Base-by-base conservation (phyloP, 1,284 basidiomycete genomes). In the Tilletiaria anomala region DNA sequence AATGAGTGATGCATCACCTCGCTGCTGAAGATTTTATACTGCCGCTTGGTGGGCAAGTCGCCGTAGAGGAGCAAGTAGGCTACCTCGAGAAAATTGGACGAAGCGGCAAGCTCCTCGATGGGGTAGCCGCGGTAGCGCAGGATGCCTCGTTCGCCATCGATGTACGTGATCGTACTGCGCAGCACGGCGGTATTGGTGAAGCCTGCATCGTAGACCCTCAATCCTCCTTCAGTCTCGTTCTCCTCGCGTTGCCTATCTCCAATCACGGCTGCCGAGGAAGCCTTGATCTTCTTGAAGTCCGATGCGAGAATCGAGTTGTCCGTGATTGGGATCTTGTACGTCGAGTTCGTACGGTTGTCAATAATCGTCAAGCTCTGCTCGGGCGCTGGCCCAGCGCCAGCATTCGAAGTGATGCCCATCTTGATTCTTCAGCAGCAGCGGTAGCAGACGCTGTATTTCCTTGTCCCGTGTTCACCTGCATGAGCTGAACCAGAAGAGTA, bases 281-380 rank as follows among this genome's bases (percentile, higher is more conserved):
- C 79, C 31, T 74, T 73, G 51, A 63, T 76, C 35, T 70, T 67
- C 70, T 84, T 86, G 75, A 88, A 86, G 12, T 77, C 78, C 1
- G 81, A 80, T 0, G 85, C 85, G 19, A 17, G 22, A 22, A 56
- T 31, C 5, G 44, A 32, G 37, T 59, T 58, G 31, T 53, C 35
- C 14, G 45, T 47, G 43, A 67, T 60, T 17, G 79, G 79, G 39
- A 87, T 72, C 26, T 70, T 74, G 69, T 80, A 81, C 1, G 75
- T 73, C 69, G 79, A 82, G 32, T 83, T 82, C 2, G 85, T 88
- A 40, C 84, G 77, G 66, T 88, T 83, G 70, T 88, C 85, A 38
- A 69, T 71, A 54, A 87, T 78, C 12, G 78, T 79, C 41, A 87
- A 71, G 47, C 71, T 31, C 29, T 41, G 39, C 11, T 19, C 12